Base-by-base conservation (phyloP, 1,139 yeast species). In the Sugiyamaella pinicola region DNA sequence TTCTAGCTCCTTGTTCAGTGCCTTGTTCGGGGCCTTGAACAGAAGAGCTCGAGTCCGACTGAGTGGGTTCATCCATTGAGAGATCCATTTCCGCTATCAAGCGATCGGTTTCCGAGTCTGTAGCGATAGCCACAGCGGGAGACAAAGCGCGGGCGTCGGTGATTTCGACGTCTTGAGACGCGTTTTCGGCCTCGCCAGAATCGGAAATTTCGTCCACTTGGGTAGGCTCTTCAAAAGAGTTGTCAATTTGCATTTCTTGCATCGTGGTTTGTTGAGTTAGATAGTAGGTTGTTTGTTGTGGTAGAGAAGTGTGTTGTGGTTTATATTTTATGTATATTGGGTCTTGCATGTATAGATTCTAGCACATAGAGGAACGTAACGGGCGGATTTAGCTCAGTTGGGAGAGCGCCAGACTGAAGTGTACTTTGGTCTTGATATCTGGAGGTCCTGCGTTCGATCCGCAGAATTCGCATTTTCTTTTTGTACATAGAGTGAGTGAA, bases 381-480 rank as follows among this genome's bases (percentile, higher is more conserved):
- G n/a, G 39, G 84, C 85, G 83, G 84, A 73, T 75, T 82, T 82
- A 82, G 87, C 88, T 83, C 88, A 83, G 87, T 81, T 80, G 87
- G 88, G 88, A 83, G 88, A 83, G 88, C 88, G 88, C 81, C 85
- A 82, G 88, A 83, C 87, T 83, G 87, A 83, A 83, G 87, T 45
- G 48, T 45, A 54, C 56, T 51, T 54, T 44, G 46, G 58, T 58
- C 48, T 55, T 40, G 46, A 49, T 45, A 58, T 58, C 61, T 58
- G 61, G 53, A 58, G 61, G 61, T 58, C 61, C 61, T 56, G 61
- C 52, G 61, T 58, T 58, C 61, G 61, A 58, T 58, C 61, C 61
- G 52, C 61, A 56, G 61, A 58, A 53, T 55, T 56, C 59, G 61
- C 61, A 58, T 17, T 53, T 8, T 31, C n/a, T 31, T n/a, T n/a